Conservation (phyloP, 345 rosid species). For the Kernera saxatilis region DNA sequence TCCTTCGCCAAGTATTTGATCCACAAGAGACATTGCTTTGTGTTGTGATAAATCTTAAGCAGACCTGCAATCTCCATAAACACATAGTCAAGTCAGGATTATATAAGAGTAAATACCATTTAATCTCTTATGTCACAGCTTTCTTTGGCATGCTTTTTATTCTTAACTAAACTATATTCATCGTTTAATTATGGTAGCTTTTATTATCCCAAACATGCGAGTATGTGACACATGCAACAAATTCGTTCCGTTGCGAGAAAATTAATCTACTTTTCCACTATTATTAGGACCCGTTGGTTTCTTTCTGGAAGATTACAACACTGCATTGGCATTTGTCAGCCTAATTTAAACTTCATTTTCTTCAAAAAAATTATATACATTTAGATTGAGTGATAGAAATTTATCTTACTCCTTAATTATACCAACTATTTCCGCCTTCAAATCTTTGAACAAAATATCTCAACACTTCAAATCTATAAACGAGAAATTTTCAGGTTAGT, state of each 20-base stretch:
- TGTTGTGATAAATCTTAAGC: not conserved
- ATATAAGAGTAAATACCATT: not conserved
- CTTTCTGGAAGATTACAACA: not conserved
- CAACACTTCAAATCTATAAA: not conserved
- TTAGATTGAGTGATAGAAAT: not conserved
- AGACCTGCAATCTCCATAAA: not conserved
- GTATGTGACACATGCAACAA: not conserved
- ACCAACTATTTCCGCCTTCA: not conserved
- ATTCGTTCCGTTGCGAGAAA: not conserved
- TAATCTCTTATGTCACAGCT: not conserved
- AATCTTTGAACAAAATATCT: not conserved
- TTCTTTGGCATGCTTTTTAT: not conserved
- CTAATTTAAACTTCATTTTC: not conserved
- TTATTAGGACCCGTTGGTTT: not conserved
- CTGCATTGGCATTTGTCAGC: not conserved
- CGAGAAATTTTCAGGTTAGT: not conserved
- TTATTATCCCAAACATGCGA: not conserved
- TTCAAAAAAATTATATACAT: not conserved
- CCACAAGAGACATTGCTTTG: slow-evolving; percentile 9
- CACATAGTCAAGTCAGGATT: not conserved
- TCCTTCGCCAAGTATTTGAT: slow-evolving; percentile 15
- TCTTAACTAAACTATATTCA: not conserved
- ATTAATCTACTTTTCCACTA: not conserved
- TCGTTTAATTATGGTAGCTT: not conserved
- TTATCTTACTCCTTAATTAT: not conserved